Evolutionary conservation across 2,329 filamentous ascomycete genomes (phyloP), one percentile per base, ranked within the genome.

Genomic region (Orbilia quercus): DNA sequence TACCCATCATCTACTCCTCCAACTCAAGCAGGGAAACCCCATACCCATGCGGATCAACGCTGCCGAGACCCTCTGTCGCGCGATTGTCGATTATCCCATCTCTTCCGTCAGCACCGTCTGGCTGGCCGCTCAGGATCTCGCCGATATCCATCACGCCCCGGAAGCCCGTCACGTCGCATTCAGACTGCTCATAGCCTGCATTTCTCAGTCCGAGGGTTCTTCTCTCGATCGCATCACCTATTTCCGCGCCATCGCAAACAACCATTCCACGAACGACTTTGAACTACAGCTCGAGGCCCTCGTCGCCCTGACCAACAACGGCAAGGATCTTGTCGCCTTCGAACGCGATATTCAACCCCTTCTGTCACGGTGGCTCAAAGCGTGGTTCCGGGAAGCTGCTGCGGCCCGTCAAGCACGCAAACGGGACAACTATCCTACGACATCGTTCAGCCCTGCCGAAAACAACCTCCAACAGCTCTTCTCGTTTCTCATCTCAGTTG

Each of bases 301-400:
- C 18, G 83, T 86, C 28, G 85, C 88, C 60, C 81, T 90, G 63
- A 88, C 87, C 1, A 85, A 84, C 40, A 82, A 84, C 62, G 88
- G 88, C 22, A 87, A 87, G 54, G 83, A 88, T 73, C 80, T 90
- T 7, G 83, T 86, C 5, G 88, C 88, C 0, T 90, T 90, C 76
- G 87, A 90, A 76, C 89, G 89, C 78, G 86, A 89, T 25, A 82
- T 89, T 5, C 83, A 90, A 44, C 87, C 87, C 1, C 80, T 90
- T 7, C 79, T 90, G 40, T 88, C 85, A 2, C 81, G 78, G 40
- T 90, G 88, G 88, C 82, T 90, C 14, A 82, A 83, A 53, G 81
- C 83, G 20, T 82, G 82, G 22, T 90, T 88, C 79, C 82, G 82
- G 25, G 81, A 84, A 22, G 84, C 86, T 14, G 84, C 83, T 42